Evolutionary conservation across 805 yeast species (phyloP), one percentile per base, ranked within the genome.

Genomic region (Candida adriatica): DNA sequence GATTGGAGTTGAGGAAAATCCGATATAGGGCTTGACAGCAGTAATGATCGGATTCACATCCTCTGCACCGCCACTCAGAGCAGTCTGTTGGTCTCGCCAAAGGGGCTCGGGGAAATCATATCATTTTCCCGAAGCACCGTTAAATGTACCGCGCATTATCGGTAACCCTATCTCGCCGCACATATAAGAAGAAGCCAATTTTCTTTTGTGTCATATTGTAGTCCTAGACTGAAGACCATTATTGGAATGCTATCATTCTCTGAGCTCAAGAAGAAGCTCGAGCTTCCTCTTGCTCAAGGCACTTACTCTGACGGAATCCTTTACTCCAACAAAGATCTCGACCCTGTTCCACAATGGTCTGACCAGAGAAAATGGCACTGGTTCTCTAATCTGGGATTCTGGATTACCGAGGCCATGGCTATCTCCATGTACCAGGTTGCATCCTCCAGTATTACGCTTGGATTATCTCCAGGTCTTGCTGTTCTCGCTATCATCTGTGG

Each of bases 341-440:
- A 70, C 38, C 87, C 88, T 2, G 80, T 79, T 6, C 84, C 79
- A 48, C 45, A 42, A 21, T 63, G 59, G 17, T 70, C 62, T 2
- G 70, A 86, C 45, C 62, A 86, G 44, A 62, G 68, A 27, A 80
- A 88, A 86, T 58, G 70, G 30, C 75, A 84, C 78, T 73, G 65
- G 60, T 79, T 79, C 30, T 34, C 40, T 16, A 44, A 42, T 27
- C 21, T 44, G 13, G 49, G 49, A 7, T 46, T 79, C 52, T 82
- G 92, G 92, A 61, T 81, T 27, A 81, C 88, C 0, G 92, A 82
- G 48, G 74, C 87, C 5, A 76, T 82, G 63, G 79, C 80, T 50
- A 71, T 81, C 48, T 79, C 79, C 51, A 80, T 88, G 28, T 80
- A 84, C 78, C 81, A 77, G 58, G 80, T 81, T 41, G 87, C 87